phyloP scores from a whole-genome alignment of 306 rosid species.

The Astragalus glycyphyllos region DNA sequence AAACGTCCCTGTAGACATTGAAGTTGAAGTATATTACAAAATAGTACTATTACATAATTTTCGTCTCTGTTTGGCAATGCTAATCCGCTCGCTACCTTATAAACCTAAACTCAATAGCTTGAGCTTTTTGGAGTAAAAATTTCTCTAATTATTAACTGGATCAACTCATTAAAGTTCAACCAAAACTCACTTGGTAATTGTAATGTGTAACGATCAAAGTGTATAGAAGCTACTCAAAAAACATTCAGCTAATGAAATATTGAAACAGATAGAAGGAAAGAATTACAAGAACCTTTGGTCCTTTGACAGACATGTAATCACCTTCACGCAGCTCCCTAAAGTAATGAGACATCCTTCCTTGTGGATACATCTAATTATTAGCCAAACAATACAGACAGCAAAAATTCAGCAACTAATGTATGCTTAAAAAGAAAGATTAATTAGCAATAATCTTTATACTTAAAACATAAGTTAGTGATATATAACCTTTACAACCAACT shows the following conservation, averaged over 20 bases:
- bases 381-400: neutral
- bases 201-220: conserved; percentile 1
- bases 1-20: conserved; percentile 72
- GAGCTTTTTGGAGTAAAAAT: neutral
- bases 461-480: neutral
- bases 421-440: neutral
- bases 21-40: neutral
- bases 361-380: conserved; percentile 82
- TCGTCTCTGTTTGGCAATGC: too few species aligned
- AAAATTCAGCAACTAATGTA: conserved; percentile 5
- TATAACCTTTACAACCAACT: conserved; percentile 77
- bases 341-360: conserved; percentile 96
- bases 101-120: conserved; percentile 3
- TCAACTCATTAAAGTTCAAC: conserved; percentile 20
- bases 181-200: conserved; percentile 4
- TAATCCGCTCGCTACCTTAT: neutral
- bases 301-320: conserved; percentile 76
- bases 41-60: neutral
- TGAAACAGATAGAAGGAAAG: neutral
- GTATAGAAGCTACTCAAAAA: neutral
- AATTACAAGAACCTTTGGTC: conserved; percentile 76
- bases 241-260: conserved; percentile 2
- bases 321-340: conserved; percentile 81
- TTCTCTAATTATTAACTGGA: neutral
- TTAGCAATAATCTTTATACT: conserved; percentile 11